Evolutionary conservation across 441 rosid genomes (phyloP).

Genomic region (Francoa sonchifolia): DNA sequence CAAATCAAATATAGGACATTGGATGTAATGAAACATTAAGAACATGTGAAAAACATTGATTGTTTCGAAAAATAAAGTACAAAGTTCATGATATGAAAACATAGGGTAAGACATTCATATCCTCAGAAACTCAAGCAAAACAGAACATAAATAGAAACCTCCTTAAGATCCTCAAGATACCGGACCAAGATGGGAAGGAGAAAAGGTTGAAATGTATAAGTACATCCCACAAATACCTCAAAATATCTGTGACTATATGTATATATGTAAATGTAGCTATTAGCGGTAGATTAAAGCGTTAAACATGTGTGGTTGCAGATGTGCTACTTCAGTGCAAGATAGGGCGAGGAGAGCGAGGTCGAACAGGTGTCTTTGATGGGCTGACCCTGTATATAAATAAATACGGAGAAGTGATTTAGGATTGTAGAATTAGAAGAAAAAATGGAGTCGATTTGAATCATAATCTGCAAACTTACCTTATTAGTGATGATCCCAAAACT

Average conservation of each 20-base stretch:
- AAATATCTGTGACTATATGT: not conserved
- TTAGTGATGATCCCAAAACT: conserved; percentile 11
- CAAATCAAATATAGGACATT: too few relatives aligned
- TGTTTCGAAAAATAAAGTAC: too few relatives aligned
- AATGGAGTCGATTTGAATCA: not conserved
- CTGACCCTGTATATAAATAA: conserved; percentile 11
- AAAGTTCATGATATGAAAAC: too few relatives aligned
- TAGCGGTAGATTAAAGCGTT: too few relatives aligned
- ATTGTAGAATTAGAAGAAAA: not conserved
- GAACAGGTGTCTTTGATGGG: conserved; percentile 17
- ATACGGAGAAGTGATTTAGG: not conserved
- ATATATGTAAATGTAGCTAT: not conserved
- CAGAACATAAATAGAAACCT: too few relatives aligned
- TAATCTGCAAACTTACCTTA: conserved; percentile 16
- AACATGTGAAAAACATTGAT: too few relatives aligned
- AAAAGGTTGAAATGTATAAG: not conserved
- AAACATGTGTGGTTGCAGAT: too few relatives aligned
- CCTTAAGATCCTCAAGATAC: too few relatives aligned
- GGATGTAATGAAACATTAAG: too few relatives aligned
- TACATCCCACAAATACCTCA: not conserved
- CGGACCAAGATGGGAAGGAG: too few relatives aligned
- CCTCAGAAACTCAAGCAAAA: too few relatives aligned
- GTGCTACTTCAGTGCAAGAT: conserved; percentile 1
- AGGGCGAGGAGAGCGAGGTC: conserved; percentile 12
- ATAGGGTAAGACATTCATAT: too few relatives aligned